Evolutionary conservation across 176 grass and related monocot species (phyloP), one percentile per base, ranked within the genome.

Genomic region (Otatea glauca): DNA sequence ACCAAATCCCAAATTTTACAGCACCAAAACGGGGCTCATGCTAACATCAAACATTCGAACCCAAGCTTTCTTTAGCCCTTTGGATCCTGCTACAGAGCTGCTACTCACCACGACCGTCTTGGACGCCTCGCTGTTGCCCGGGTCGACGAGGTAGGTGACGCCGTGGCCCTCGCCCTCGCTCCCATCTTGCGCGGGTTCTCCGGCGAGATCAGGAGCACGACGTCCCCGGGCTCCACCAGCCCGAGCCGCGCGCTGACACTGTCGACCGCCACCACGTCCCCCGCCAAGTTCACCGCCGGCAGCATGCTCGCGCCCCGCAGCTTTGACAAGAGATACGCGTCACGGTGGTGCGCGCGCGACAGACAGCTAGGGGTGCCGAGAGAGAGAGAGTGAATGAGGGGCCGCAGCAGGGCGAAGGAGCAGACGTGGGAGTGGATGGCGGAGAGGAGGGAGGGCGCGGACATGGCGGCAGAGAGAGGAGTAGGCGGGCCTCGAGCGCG

Each of bases 231-330:
- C 11, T 12, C 78, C 20, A 95, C 76, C 47, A 50, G 6, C 42
- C 91, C 91, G 56, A 35, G 23, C 50, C 65, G 73, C 5, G 29
- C 65, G 79, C 85, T 88, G 43, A 93, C 12, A 84, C 63, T 87
- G 50, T 98, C 93, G 47, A 87, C 91, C 6, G 59, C 85, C 64
- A 95, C 48, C 65, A 95, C 70, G 70, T 98, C 96, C 12, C 96
- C 96, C 42, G 81, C 83, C 81, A 95, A 69, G 72, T 89, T 98
- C 17, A 98, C 0, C 32, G 91, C 71, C 27, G 96, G 96, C 65
- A 98, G 72, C 96, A 98, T 98, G 89, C 96, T 98, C 25, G 91
- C 49, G 18, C 96, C 96, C 34, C 53, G 66, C 53, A 65, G 27
- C 92, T 94, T 49, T 32, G 18, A 48, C 23, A 49, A 25, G 8